These are phyloP conservation scores for Aspergillus ruber DNA, from an alignment of 2,329 filamentous ascomycete species.

Conservation along the genomic window DNA sequence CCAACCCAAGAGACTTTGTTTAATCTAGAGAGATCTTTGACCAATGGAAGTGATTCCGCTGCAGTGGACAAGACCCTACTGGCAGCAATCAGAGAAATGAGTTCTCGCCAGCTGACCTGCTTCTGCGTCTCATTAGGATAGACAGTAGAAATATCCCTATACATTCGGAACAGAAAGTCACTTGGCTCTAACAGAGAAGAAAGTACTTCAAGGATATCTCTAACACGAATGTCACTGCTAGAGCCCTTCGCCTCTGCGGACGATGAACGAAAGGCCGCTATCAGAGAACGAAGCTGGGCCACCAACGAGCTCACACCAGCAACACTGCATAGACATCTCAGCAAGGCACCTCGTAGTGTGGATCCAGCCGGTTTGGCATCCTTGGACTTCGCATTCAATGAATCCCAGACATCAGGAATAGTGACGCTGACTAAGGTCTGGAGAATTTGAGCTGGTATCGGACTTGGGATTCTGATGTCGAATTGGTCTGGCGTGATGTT, in stretches of 20 bases:
- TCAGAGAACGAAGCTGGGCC: conserved; percentile 59
- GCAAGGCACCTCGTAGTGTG: conserved; percentile 42
- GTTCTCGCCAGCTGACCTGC: conserved; percentile 57
- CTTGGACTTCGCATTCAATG: conserved; percentile 39
- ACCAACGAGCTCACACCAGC: conserved; percentile 72
- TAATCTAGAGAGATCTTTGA: conserved; percentile 22
- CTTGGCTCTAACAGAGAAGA: conserved; percentile 39
- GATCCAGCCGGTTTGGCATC: conserved; percentile 7
- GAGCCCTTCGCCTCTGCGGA: conserved; percentile 28
- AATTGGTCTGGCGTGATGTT: conserved; percentile 32
- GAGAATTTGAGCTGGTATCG: conserved; percentile 67
- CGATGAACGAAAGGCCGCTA: conserved; percentile 26
- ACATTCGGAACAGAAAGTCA: conserved; percentile 38
- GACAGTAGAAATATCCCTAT: conserved; percentile 38
- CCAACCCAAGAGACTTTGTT: conserved; percentile 52
- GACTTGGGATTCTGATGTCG: conserved; percentile 57
- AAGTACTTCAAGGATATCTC: conserved; percentile 31
- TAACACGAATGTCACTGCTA: conserved; percentile 25
- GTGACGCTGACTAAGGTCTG: conserved; percentile 68
- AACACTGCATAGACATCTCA: conserved; percentile 64
- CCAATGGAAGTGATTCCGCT: conserved; percentile 48
- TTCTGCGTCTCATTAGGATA: conserved; percentile 39
- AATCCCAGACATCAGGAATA: conserved; percentile 74
- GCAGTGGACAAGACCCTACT: conserved; percentile 53
- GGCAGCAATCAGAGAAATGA: conserved; percentile 52